Evolutionary conservation across 805 yeast genomes (phyloP).

Genomic region (Suhomyces sp.): DNA sequence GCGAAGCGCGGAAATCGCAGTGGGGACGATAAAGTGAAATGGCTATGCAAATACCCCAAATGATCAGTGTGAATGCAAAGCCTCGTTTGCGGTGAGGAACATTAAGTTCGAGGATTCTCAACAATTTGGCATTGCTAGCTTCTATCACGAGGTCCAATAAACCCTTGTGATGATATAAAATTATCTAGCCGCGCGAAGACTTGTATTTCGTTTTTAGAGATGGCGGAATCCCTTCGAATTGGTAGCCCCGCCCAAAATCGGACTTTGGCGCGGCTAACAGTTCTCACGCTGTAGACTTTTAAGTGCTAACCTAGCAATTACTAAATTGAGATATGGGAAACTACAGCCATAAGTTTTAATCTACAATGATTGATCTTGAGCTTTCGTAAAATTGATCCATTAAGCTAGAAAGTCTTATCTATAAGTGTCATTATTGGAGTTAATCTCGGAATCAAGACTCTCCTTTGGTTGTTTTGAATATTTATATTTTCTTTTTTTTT

Average conservation of each 20-base stretch:
- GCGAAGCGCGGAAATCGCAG: not conserved
- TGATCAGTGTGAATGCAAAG: not conserved
- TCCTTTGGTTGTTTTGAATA: not conserved
- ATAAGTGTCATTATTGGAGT: constrained; percentile 2
- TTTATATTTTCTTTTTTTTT: not conserved
- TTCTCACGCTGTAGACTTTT: not conserved
- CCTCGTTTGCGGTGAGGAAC: not conserved
- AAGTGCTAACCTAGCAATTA: not conserved
- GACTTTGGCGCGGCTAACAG: not conserved
- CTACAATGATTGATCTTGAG: not conserved
- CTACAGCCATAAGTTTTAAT: not conserved
- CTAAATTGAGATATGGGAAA: not conserved
- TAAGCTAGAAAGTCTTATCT: not conserved
- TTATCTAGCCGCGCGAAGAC: not conserved
- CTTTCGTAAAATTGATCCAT: constrained; percentile 1
- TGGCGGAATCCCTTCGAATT: not conserved
- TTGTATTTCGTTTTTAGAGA: not conserved
- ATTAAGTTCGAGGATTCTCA: not conserved
- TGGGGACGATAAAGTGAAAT: not conserved
- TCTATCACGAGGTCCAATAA: not conserved
- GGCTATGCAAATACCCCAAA: not conserved
- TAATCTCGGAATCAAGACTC: not conserved
- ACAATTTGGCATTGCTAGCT: not conserved
- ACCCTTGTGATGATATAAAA: not conserved
- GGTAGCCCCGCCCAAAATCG: not conserved